Evolutionary conservation across 768 basidiomycete genomes (phyloP), one percentile per base, ranked within the genome.

Genomic region (Boletus sp.): DNA sequence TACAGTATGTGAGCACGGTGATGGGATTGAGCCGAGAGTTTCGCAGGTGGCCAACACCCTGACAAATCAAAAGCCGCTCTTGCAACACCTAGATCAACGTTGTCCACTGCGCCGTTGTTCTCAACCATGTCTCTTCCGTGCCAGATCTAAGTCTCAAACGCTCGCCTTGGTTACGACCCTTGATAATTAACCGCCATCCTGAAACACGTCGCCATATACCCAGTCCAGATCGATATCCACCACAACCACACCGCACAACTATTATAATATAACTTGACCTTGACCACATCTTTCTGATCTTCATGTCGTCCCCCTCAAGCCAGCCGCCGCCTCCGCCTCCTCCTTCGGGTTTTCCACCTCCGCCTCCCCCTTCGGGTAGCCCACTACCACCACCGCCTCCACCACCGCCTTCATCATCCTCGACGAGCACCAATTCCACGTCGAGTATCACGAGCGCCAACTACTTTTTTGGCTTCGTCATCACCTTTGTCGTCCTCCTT

Each of bases 401-500:
- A 0, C 55, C 39, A 2, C 29, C 45, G 0, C 45, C 35, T 29
- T 54, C 50, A 2, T 32, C 30, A 9, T 32, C 2, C 15, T 17
- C 39, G 28, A 17, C 55, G 7, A 28, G 28, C 20, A 12, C 35
- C 14, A 10, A n/a, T 7, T 15, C 47, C 7, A 8, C 55, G 0
- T 14, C 63, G 24, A 52, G 36, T 40, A 54, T 58, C 42, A 56
- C 64, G 0, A 60, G 57, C 20, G 56, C 64, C 56, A 73, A 68
- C 64, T 72, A 72, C 44, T 71, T 72, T 52, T 72, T 72, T 44
- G 71, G 71, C 28, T 73, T 72, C 56, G 58, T 73, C 47, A 59
- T 73, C 58, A 71, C 69, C 39, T 72, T 72, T 52, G 60, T 71
- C 60, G 62, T 68, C 29, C 63, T 72, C 47, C 63, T 84, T 30